Evolutionary conservation across 2,329 filamentous ascomycete genomes (phyloP).

Genomic region (Fusarium albosuccineum): DNA sequence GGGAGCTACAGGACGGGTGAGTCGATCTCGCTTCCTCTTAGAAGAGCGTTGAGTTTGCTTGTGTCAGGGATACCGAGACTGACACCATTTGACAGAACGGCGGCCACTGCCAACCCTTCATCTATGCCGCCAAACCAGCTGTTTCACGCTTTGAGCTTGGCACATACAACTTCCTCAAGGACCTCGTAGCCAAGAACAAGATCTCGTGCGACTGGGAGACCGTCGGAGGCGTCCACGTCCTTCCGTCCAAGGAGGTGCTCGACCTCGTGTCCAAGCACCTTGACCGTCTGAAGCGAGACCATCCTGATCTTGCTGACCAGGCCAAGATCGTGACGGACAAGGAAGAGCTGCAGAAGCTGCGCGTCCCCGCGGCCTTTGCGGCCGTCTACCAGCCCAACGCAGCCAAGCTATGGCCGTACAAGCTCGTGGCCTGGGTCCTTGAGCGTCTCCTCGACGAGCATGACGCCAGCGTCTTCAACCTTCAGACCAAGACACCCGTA

Average conservation of each 20-base stretch:
- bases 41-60: background rate
- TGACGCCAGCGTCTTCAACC: constrained; percentile 68
- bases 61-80: background rate
- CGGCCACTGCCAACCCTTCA: constrained; percentile 80
- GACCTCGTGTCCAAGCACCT: constrained; percentile 65
- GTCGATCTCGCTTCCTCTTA: constrained; percentile 46
- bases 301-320: constrained; percentile 69
- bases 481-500: constrained; percentile 81
- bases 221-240: constrained; percentile 73
- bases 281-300: constrained; percentile 59
- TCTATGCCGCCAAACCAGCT: constrained; percentile 71
- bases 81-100: constrained; percentile 64
- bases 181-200: constrained; percentile 66
- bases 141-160: constrained; percentile 79
- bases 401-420: constrained; percentile 85
- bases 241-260: constrained; percentile 70
- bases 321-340: constrained; percentile 57
- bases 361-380: constrained; percentile 69
- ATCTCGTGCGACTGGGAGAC: constrained; percentile 79
- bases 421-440: constrained; percentile 80
- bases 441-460: constrained; percentile 64
- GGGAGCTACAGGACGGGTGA: constrained; percentile 84
- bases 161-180: constrained; percentile 72
- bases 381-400: constrained; percentile 75
- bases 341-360: constrained; percentile 62